Conservation (phyloP, 306 rosid genomes). For the Luffa acutangula region DNA sequence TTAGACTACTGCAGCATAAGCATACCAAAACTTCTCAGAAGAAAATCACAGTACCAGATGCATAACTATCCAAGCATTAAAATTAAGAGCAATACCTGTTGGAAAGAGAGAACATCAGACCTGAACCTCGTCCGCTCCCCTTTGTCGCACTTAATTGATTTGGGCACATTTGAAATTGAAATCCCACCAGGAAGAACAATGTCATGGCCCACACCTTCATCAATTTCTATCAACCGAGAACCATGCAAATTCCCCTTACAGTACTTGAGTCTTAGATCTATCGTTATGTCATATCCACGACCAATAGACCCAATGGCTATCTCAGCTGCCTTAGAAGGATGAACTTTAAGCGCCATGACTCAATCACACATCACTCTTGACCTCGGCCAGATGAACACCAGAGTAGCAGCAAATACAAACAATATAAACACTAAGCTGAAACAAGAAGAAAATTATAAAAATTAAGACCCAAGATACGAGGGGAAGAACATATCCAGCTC, state of each 20-base stretch:
- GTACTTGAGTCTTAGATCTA: slow-evolving; percentile 77
- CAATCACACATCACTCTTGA: slow-evolving; percentile 31
- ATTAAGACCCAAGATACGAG: neutral
- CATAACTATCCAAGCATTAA: neutral
- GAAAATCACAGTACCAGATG: neutral
- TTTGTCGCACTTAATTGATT: slow-evolving; percentile 84
- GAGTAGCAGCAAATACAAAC: neutral
- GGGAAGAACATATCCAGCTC: neutral
- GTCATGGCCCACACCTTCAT: slow-evolving; percentile 50
- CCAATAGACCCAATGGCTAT: slow-evolving; percentile 80
- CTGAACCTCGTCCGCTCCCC: slow-evolving; percentile 93
- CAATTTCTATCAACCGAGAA: slow-evolving; percentile 68
- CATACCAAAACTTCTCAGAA: neutral
- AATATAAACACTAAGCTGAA: neutral
- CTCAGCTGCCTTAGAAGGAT: slow-evolving; percentile 64
- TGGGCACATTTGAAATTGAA: slow-evolving; percentile 61
- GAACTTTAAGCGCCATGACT: slow-evolving; percentile 74
- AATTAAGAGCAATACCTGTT: slow-evolving; percentile 48
- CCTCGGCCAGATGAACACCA: slow-evolving; percentile 1
- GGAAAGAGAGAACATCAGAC: slow-evolving; percentile 93
- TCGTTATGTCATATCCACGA: slow-evolving; percentile 70
- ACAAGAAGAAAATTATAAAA: neutral
- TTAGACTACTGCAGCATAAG: neutral
- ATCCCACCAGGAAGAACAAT: slow-evolving; percentile 74
- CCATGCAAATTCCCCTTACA: slow-evolving; percentile 50